Conservation (phyloP, 2,329 filamentous ascomycete species). For the Pseudogymnoascus pannorum region DNA sequence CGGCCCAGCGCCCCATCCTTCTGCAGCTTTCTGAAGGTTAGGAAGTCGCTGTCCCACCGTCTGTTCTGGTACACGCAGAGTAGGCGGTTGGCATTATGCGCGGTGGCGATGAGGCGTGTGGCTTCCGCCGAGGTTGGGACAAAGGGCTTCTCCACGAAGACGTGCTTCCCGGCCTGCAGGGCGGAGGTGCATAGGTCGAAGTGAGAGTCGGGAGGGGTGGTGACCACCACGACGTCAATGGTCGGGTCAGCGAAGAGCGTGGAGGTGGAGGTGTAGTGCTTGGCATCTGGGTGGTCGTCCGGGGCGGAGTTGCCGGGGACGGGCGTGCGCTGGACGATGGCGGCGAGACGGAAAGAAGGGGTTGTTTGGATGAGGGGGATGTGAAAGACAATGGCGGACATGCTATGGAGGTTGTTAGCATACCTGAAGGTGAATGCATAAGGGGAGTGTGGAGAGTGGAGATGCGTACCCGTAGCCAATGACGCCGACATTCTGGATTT, state of each 20-base stretch:
- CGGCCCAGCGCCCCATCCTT: slow-evolving; percentile 55
- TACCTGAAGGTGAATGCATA: background rate
- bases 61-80: slow-evolving; percentile 44
- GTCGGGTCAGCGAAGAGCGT: slow-evolving; percentile 57
- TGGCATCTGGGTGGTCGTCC: slow-evolving; percentile 57
- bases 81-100: slow-evolving; percentile 32
- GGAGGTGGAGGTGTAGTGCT: slow-evolving; percentile 55
- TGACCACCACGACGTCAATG: slow-evolving; percentile 64
- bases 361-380: slow-evolving; percentile 67
- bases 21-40: slow-evolving; percentile 59
- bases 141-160: slow-evolving; percentile 78
- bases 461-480: slow-evolving; percentile 44
- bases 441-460: background rate
- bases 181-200: slow-evolving; percentile 58
- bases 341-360: slow-evolving; percentile 58
- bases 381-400: slow-evolving; percentile 73
- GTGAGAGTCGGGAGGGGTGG: slow-evolving; percentile 66
- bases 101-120: slow-evolving; percentile 44
- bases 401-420: no score
- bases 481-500: slow-evolving; percentile 48
- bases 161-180: slow-evolving; percentile 65
- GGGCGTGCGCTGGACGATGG: slow-evolving; percentile 68
- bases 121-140: slow-evolving; percentile 65
- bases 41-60: slow-evolving; percentile 70
- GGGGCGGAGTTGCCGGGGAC: slow-evolving; percentile 58